phyloP scores from a whole-genome alignment of 129 eudicot species.

The Pittosporum tobira region DNA sequence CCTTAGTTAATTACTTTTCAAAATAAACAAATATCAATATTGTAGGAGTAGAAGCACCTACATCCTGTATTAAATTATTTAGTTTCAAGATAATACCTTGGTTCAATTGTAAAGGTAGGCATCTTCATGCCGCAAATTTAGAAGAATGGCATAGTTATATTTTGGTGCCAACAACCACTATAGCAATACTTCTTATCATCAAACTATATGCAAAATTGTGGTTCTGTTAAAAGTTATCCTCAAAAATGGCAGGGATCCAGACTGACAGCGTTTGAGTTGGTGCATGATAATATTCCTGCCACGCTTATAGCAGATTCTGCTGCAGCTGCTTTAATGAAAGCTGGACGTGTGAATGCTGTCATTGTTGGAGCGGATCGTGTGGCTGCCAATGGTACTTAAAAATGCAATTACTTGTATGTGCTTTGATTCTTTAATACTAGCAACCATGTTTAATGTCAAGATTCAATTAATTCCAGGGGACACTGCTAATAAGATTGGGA shows the following conservation, averaged over 20 bases:
- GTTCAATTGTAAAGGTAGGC: too few relatives aligned
- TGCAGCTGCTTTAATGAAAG: slow-evolving; percentile 90
- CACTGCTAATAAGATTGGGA: slow-evolving; percentile 95
- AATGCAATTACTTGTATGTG: background rate
- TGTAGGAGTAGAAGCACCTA: too few relatives aligned
- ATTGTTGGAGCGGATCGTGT: slow-evolving; percentile 99
- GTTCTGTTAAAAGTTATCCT: background rate
- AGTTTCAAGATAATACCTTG: too few relatives aligned
- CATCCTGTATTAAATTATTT: too few relatives aligned
- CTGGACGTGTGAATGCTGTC: slow-evolving; percentile 74
- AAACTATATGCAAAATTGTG: background rate
- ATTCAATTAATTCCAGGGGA: slow-evolving; percentile 44
- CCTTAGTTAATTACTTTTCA: too few relatives aligned
- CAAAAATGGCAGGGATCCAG: slow-evolving; percentile 68
- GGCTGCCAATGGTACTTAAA: slow-evolving; percentile 76
- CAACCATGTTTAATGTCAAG: background rate
- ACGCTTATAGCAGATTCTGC: slow-evolving; percentile 97
- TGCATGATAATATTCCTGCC: slow-evolving; percentile 92
- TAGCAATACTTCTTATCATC: too few relatives aligned
- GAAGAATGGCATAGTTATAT: too few relatives aligned
- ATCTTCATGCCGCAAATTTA: too few relatives aligned
- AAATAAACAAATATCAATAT: too few relatives aligned
- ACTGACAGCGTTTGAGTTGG: slow-evolving; percentile 87
- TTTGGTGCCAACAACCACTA: too few relatives aligned
- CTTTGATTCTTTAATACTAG: background rate